Evolutionary conservation across 257 asterid genomes (phyloP).

Genomic region (Hygrophila difformis): DNA sequence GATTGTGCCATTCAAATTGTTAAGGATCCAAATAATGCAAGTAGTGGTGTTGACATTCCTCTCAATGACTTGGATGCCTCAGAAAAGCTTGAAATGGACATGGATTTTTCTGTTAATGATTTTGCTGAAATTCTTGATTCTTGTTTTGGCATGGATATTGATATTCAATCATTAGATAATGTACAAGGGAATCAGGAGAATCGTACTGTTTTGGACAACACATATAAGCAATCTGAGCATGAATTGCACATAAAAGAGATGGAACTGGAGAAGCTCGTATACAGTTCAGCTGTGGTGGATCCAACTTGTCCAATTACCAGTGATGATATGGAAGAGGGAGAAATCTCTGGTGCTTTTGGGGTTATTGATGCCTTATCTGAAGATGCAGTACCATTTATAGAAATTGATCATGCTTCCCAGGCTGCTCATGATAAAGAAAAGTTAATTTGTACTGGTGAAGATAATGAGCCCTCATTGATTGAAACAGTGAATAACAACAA

Average conservation of each 20-base stretch:
- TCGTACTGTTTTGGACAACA: conserved; percentile 19
- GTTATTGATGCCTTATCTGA: conserved; percentile 33
- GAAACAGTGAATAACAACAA: conserved; percentile 15
- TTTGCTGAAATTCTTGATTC: conserved; percentile 35
- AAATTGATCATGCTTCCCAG: conserved; percentile 23
- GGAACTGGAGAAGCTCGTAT: conserved; percentile 60
- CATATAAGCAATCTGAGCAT: conserved; percentile 31
- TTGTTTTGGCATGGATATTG: conserved; percentile 32
- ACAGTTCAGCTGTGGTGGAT: conserved; percentile 27
- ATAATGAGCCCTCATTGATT: conserved; percentile 17
- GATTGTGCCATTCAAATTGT: conserved; percentile 18
- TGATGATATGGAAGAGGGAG: conserved; percentile 73
- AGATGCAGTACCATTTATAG: conserved; percentile 20
- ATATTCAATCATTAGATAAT: conserved; percentile 27
- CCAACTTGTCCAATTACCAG: conserved; percentile 25
- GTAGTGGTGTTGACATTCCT: conserved; percentile 12
- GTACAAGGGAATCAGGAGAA: conserved; percentile 20
- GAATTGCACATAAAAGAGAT: conserved; percentile 54
- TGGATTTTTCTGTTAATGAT: conserved; percentile 24
- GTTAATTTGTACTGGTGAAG: conserved; percentile 19
- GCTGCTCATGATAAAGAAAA: conserved; percentile 18
- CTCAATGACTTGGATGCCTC: conserved; percentile 26
- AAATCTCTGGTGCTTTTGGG: conserved; percentile 50
- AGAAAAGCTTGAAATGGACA: conserved; percentile 21
- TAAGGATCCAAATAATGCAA: conserved; percentile 20